Conservation (phyloP, 768 basidiomycete genomes). For the Tulasnella sp. region DNA sequence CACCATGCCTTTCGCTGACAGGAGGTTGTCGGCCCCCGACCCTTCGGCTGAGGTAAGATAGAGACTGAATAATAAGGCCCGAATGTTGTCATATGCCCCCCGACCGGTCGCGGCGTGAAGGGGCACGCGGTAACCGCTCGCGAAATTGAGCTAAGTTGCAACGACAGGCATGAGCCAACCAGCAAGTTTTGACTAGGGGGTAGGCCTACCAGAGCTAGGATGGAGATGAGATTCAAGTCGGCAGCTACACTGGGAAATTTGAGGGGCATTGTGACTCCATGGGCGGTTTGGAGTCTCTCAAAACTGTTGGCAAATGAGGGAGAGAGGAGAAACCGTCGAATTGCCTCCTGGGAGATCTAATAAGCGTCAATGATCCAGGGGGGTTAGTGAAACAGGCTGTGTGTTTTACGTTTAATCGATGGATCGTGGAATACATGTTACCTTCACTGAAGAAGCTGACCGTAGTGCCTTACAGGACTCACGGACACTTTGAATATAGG, state of each 20-base stretch:
- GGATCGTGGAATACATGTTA: neutral
- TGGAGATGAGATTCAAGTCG: slow-evolving; percentile 80
- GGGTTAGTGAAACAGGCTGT: neutral
- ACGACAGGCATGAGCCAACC: neutral
- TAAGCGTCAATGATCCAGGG: neutral
- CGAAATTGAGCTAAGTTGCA: slow-evolving; percentile 64
- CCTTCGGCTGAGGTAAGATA: slow-evolving; percentile 54
- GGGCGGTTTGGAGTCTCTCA: slow-evolving; percentile 52
- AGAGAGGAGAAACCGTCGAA: slow-evolving; percentile 66
- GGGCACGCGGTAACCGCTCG: slow-evolving; percentile 74
- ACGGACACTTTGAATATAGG: neutral
- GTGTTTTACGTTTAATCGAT: neutral
- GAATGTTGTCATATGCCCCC: slow-evolving; percentile 83
- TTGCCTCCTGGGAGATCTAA: slow-evolving; percentile 61
- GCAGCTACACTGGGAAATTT: slow-evolving; percentile 71
- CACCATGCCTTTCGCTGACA: slow-evolving; percentile 66
- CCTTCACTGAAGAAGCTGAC: neutral
- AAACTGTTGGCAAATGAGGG: slow-evolving; percentile 66
- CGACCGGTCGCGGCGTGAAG: slow-evolving; percentile 73
- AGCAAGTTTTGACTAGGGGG: neutral
- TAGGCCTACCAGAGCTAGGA: slow-evolving; percentile 59
- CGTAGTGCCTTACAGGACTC: slow-evolving; percentile 5
- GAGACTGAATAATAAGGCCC: slow-evolving; percentile 70
- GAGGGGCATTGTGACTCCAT: slow-evolving; percentile 78
- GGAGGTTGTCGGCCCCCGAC: slow-evolving; percentile 24